Evolutionary conservation across 176 grass and related monocot genomes (phyloP), one percentile per base, ranked within the genome.

Genomic region (Stipa capillata): DNA sequence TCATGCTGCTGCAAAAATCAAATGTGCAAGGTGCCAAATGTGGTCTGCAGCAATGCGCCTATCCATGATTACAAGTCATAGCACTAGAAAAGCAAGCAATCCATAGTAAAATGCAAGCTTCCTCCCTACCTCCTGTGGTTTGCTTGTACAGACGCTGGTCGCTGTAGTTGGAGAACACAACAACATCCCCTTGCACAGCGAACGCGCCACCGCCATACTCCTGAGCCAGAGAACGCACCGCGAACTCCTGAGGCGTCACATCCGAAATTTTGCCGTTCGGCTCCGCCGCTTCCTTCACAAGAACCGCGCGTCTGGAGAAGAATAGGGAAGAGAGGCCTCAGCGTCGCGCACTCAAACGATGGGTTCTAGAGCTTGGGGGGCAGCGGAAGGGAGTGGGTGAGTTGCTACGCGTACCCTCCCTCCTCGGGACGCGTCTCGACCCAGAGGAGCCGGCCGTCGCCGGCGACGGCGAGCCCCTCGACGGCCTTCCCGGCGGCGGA

Each of bases 121-220:
- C 37, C 28, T 56, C 35, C 37, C 15, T 24, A 97, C 94, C 90
- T 93, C 86, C 90, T 6, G 89, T 40, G 7, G 62, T 82, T 78
- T 88, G 79, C 86, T 63, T 89, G 85, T 93, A 97, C 21, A 97
- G 84, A 8, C 88, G 83, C 74, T 97, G 94, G 42, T 97, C 94
- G 7, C 63, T 87, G 65, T 91, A 89, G 55, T 97, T 97, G 11
- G 94, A 93, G 73, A 97, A 97, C 29, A 97, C 66, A 53, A 97
- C 62, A 6, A 65, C 45, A 48, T 80, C 78, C 50, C 87, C 88
- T 21, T 79, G 84, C 42, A 89, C 89, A 1, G 88, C 76, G 69
- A 97, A 93, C 5, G 88, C 85, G 45, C 88, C 93, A 0, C 90
- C 90, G 56, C 90, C 93, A 50, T 91, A 97, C 47, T 91, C 90